phyloP scores from a whole-genome alignment of 176 grass and related monocot genomes.

The Rhynchospora pubera region DNA sequence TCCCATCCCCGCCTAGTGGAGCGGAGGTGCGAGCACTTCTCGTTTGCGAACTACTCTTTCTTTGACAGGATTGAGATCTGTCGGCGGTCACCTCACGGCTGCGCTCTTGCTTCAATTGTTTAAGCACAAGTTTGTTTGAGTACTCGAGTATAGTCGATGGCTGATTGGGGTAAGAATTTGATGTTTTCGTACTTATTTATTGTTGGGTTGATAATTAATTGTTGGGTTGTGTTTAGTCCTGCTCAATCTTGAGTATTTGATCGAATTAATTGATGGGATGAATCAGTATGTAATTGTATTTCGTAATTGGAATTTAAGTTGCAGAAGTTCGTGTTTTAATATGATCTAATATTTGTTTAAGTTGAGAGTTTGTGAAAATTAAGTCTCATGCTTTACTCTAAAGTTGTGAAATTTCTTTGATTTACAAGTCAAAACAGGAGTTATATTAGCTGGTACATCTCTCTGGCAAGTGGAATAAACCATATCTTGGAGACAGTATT shows the following conservation, averaged over 20 bases:
- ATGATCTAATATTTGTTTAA: background rate
- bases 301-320: background rate
- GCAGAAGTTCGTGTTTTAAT: background rate
- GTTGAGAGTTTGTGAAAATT: no score
- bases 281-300: background rate
- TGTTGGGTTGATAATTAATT: no score
- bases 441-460: background rate
- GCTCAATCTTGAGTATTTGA: background rate
- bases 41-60: background rate
- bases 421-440: background rate
- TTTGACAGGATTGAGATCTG: background rate
- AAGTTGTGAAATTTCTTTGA: background rate
- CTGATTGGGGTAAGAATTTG: constrained; percentile 30
- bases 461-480: background rate
- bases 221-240: background rate
- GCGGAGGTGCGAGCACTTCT: background rate
- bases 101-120: background rate
- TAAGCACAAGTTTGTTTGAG: background rate
- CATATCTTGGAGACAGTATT: background rate
- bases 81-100: background rate
- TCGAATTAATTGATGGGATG: constrained; percentile 4
- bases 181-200: background rate
- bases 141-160: constrained; percentile 7
- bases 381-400: no score
- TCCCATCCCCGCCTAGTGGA: background rate